These are phyloP conservation scores for Gonapodya prolifera DNA, from an alignment of 192 early-diverging fungal species.

Conservation along the genomic window DNA sequence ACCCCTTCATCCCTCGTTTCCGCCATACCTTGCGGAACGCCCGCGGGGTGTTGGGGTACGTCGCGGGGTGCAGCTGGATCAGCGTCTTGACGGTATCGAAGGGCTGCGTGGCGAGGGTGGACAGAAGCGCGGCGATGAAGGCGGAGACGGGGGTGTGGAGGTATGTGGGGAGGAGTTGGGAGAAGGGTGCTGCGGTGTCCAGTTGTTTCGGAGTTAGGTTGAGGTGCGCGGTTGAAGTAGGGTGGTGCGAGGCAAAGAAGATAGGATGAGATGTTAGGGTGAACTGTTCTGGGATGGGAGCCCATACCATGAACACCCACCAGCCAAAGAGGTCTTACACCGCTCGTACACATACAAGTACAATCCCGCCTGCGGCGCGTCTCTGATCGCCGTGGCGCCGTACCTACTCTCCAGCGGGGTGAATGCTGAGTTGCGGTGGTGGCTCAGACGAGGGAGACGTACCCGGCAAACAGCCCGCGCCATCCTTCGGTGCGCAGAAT, in stretches of 20 bases:
- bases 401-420: background rate
- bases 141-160: background rate
- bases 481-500: background rate
- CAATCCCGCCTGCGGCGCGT: background rate
- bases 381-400: background rate
- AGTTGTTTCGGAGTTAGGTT: too few relatives aligned
- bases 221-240: too few relatives aligned
- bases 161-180: background rate
- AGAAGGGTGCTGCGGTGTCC: too few relatives aligned
- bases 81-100: conserved; percentile 5
- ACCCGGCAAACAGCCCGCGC: conserved; percentile 1
- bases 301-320: background rate
- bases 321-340: background rate
- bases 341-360: background rate
- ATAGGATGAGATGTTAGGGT: background rate
- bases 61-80: background rate
- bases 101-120: background rate
- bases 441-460: background rate
- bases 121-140: background rate
- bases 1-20: background rate
- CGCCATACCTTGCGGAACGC: background rate
- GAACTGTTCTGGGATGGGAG: background rate
- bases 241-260: too few relatives aligned
- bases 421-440: background rate
- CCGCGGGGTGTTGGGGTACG: background rate